A percentile compares a stretch with the other conserved stretches of the same genome.
Evolutionary conservation across 305 asterid genomes (phyloP).

Genomic region (Fraxinus sp.): DNA sequence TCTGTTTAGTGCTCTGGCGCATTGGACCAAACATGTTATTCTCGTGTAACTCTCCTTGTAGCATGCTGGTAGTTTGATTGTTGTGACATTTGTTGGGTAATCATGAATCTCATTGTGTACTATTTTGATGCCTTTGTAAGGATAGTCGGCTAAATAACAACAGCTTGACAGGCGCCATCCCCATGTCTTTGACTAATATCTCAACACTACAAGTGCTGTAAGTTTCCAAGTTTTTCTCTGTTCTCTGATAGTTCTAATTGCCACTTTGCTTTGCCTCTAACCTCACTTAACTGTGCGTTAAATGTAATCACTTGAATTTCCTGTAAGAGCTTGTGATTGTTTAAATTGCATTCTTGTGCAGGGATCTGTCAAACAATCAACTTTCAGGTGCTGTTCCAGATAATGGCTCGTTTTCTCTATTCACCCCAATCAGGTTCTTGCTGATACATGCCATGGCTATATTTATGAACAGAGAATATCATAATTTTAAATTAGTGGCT

Average conservation of each 20-base stretch:
- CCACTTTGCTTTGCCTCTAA: background rate
- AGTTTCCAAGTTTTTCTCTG: constrained; percentile 22
- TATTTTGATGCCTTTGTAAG: constrained; percentile 32
- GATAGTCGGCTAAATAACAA: constrained; percentile 64
- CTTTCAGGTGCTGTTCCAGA: constrained; percentile 93
- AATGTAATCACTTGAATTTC: background rate
- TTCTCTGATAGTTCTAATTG: background rate
- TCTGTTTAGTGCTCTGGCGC: background rate
- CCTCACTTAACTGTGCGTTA: background rate
- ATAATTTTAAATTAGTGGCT: constrained; percentile 22
- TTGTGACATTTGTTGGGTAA: background rate
- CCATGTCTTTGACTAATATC: constrained; percentile 47
- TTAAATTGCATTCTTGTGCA: constrained; percentile 32
- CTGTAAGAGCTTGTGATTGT: constrained; percentile 3
- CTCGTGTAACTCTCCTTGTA: background rate
- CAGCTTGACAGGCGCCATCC: constrained; percentile 53
- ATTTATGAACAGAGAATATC: constrained; percentile 5
- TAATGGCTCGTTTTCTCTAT: constrained; percentile 90
- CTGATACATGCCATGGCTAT: constrained; percentile 14
- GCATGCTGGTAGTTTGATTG: background rate
- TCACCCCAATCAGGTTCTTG: constrained; percentile 91
- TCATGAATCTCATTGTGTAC: constrained; percentile 17
- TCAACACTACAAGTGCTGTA: constrained; percentile 58
- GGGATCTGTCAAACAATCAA: constrained; percentile 89
- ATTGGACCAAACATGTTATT: background rate